A percentile compares a stretch with the other conserved stretches of the same genome.
phyloP scores from a whole-genome alignment of 495 filamentous ascomycete genomes.

The Xylaria longipes region DNA sequence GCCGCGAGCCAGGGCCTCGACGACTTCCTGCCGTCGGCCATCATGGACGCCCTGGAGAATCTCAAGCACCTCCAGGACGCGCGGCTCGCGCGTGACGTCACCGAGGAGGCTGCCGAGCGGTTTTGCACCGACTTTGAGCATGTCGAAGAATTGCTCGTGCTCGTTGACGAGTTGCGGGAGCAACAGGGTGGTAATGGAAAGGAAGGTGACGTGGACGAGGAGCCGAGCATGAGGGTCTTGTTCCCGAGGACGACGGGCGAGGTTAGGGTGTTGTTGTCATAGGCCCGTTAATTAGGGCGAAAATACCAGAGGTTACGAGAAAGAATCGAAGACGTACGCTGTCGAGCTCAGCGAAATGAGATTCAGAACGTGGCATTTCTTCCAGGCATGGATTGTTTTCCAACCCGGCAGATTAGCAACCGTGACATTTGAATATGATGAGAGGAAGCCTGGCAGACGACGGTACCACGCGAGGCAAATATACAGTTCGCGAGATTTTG shows the following conservation, averaged over 20 bases:
- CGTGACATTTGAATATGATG: not conserved
- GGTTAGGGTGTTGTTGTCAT: conserved; percentile 76
- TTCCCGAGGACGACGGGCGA: conserved; percentile 88
- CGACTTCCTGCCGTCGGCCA: conserved; percentile 86
- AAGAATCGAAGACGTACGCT: not conserved
- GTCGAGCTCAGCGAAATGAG: not conserved
- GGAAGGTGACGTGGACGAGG: conserved; percentile 36
- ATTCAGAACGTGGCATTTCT: not conserved
- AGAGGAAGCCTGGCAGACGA: not conserved
- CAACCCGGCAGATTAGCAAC: not conserved
- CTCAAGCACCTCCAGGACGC: conserved; percentile 74
- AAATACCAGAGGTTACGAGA: not conserved
- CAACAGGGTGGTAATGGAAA: conserved; percentile 44
- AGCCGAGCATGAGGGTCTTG: conserved; percentile 62
- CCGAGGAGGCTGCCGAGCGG: conserved; percentile 79
- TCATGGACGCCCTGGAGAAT: conserved; percentile 89
- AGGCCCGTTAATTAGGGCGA: not conserved
- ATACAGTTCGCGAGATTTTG: not conserved
- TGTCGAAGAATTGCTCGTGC: conserved; percentile 68
- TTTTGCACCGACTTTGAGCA: conserved; percentile 94
- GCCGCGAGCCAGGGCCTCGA: conserved; percentile 79
- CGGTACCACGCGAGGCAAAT: not conserved
- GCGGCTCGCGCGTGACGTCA: conserved; percentile 72
- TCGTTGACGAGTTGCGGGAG: conserved; percentile 52
- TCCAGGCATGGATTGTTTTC: not conserved